Percentiles rank a stretch among this genome's conserved stretches.
phyloP scores from a whole-genome alignment of 306 rosid genomes.

The Acacia crassicarpa region DNA sequence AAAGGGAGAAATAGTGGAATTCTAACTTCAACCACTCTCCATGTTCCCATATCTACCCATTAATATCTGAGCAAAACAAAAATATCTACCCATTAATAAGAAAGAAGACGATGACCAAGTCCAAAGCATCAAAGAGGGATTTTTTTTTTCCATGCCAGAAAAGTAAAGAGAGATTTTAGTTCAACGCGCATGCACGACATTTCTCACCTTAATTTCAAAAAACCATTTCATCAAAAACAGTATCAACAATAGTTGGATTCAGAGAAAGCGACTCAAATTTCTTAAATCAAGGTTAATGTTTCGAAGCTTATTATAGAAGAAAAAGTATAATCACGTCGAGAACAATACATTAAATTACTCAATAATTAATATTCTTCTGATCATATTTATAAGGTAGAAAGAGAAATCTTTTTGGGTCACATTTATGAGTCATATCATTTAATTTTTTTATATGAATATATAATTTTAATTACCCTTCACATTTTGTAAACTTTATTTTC shows the following conservation, averaged over 20 bases:
- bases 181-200: background rate
- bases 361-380: no score
- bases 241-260: background rate
- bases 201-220: background rate
- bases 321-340: no score
- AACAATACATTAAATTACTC: no score
- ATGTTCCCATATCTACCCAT: background rate
- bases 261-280: background rate
- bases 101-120: background rate
- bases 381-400: no score
- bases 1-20: background rate
- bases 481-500: no score
- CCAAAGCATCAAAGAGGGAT: background rate
- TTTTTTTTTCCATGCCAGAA: background rate
- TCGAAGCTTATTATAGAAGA: background rate
- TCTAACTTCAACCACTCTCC: background rate
- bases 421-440: no score
- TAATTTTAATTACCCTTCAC: no score
- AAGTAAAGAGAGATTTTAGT: background rate
- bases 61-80: no score
- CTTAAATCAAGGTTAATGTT: background rate
- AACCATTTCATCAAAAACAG: background rate
- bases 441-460: no score
- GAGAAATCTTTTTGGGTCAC: no score
- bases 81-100: background rate